Evolutionary conservation across 2,329 filamentous ascomycete genomes (phyloP), one percentile per base, ranked within the genome.

Genomic region (Fusarium sp.): DNA sequence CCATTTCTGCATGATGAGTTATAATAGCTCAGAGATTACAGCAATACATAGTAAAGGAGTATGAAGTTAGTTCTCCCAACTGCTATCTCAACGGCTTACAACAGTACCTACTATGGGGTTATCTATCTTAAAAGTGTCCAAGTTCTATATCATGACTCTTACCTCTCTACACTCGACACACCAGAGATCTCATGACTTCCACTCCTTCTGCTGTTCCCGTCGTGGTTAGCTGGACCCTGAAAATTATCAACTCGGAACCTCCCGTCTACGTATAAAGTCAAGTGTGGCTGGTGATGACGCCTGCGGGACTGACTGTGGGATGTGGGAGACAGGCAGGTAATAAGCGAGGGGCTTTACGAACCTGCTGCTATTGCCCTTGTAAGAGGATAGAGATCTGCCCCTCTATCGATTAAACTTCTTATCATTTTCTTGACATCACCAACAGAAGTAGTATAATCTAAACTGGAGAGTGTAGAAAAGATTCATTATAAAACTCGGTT

Each of bases 291-390:
- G 38, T 26, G 40, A 56, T 66, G 63, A 66, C 50, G 63, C 62
- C 45, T 50, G 45, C 21, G 21, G 28, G 28, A 15, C 21, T n/a
- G n/a, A 42, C 26, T 53, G 47, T 61, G 57, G 53, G 44, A 57
- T 48, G 30, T 32, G 38, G 32, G 19, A 45, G 34, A 20, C 23
- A 46, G 28, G 19, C 46, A 32, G 46, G 36, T 24, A 47, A 42
- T 60, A 66, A 66, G 63, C 63, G 63, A 66, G 63, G 62, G 56
- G 61, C 45, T 65, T 61, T 28, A 23, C 36, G 60, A 65, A 56
- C 50, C 39, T 46, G 48, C 43, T 42, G 36, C 55, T 56, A 45
- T 60, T 56, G 56, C 30, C 30, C 30, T 34, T 15, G 42, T 38
- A 17, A 61, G 23, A 51, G 15, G 14, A 11, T 11, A 44, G 4